Evolutionary conservation across 2,329 filamentous ascomycete genomes (phyloP), one percentile per base, ranked within the genome.

Genomic region (Zymoseptoria brevis): DNA sequence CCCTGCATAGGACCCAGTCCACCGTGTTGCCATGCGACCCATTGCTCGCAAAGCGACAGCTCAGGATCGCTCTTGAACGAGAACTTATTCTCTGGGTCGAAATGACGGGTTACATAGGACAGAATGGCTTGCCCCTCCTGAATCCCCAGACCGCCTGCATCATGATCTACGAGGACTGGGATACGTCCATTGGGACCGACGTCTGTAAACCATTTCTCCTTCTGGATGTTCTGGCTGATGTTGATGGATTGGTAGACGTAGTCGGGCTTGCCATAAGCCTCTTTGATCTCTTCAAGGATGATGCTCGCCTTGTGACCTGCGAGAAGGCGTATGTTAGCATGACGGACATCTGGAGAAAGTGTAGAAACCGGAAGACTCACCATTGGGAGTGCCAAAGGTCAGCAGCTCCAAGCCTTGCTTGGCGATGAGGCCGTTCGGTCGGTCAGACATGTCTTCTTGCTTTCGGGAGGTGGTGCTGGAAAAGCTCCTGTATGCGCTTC

Each of bases 141-240:
- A 53, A 79, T 83, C 50, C 80, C 73, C 55, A 87, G 82, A 53
- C 74, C 80, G 58, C 76, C 75, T 62, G 83, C 79, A 71, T 87
- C 83, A 64, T 88, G 85, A 73, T 88, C 85, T 29, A 87, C 79
- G 53, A 88, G 51, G n/a, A 81, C 84, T 1, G 85, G 84, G 65
- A 87, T 87, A 16, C 84, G 79, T 2, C 85, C 85, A 71, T 88
- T 88, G 45, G 85, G 84, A 60, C 80, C 81, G 29, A 85, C 69
- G 45, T 81, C 80, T 0, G 80, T 83, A 75, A 82, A 88, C 85
- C 85, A 88, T 1, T 80, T 77, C 75, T 87, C 79, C 72, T 87
- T 87, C 51, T 88, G 86, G 26, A 84, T 80, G 73, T 86, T 85
- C 67, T 84, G 77, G 59, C 68, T 67, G 63, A 85, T 87, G 72